Evolutionary conservation across 169 alveolate genomes (phyloP).

Genomic region (Plasmodium coatneyi): DNA sequence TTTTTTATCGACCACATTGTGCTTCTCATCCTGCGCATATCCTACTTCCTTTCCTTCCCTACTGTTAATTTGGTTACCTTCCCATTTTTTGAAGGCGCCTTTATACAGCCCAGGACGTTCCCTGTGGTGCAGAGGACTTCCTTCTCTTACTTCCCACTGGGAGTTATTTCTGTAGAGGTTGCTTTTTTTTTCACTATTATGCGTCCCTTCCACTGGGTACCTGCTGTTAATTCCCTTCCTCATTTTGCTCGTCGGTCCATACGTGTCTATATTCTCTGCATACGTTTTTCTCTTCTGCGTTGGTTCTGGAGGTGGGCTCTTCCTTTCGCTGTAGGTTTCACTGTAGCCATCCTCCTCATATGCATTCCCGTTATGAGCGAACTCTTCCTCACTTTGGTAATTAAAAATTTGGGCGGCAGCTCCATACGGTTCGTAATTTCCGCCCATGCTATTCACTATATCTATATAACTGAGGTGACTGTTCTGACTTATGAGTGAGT

Average conservation of each 20-base stretch:
- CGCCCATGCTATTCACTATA: neutral
- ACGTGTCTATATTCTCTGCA: neutral
- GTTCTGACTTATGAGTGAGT: neutral
- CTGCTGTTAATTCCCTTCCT: neutral
- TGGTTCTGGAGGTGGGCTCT: neutral
- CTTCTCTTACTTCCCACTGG: neutral
- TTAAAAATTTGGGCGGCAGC: neutral
- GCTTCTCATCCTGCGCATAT: neutral
- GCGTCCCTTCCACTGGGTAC: neutral
- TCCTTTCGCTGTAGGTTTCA: neutral
- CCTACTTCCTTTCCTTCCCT: neutral
- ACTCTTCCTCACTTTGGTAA: neutral
- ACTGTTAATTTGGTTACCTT: neutral
- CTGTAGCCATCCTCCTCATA: neutral
- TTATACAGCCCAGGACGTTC: neutral
- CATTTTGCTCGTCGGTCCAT: neutral
- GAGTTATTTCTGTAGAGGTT: neutral
- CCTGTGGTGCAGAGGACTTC: neutral
- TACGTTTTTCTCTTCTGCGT: neutral
- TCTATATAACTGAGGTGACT: neutral
- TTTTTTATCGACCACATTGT: neutral
- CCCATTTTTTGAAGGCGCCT: neutral
- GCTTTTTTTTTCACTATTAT: neutral
- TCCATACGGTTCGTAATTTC: neutral
- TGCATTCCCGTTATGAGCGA: neutral